Conservation (phyloP, 768 basidiomycete genomes). For the Daedaleopsis nitida region DNA sequence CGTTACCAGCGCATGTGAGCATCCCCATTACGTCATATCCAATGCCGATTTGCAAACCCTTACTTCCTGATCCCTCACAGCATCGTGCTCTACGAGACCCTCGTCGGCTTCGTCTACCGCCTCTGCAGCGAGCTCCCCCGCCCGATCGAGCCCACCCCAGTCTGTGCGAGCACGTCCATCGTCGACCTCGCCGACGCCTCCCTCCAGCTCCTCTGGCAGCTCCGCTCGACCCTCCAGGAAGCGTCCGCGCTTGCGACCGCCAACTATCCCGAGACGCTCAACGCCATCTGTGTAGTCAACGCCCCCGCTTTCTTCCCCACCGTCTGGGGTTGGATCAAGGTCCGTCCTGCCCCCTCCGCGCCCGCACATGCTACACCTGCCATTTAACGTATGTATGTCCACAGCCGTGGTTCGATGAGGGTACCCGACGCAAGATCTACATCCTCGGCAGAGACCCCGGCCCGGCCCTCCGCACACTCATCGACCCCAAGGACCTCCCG, state of each 20-base stretch:
- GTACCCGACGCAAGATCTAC: slow-evolving; percentile 76
- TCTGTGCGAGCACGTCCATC: slow-evolving; percentile 65
- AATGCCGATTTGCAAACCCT: not conserved
- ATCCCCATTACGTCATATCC: not conserved
- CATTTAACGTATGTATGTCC: not conserved
- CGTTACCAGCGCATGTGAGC: slow-evolving; percentile 74
- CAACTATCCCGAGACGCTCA: slow-evolving; percentile 80
- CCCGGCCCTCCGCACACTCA: slow-evolving; percentile 50
- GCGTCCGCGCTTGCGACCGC: slow-evolving; percentile 74
- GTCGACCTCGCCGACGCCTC: slow-evolving; percentile 72
- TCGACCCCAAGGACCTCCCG: slow-evolving; percentile 56
- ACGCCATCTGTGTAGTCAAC: slow-evolving; percentile 70
- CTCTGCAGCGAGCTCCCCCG: slow-evolving; percentile 66
- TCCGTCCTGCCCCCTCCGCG: slow-evolving; percentile 30
- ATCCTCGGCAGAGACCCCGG: slow-evolving; percentile 67
- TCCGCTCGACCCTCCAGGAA: slow-evolving; percentile 73
- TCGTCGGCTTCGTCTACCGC: slow-evolving; percentile 65
- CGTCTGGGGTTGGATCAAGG: slow-evolving; percentile 85
- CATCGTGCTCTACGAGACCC: slow-evolving; percentile 64
- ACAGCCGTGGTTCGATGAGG: slow-evolving; percentile 79
- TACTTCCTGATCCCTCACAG: slow-evolving; percentile 35
- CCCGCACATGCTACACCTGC: not conserved
- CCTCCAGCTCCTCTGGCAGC: slow-evolving; percentile 65
- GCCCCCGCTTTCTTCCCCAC: slow-evolving; percentile 83
- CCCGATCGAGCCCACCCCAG: slow-evolving; percentile 48